These are phyloP conservation scores for Cicer cuneatum DNA, from an alignment of 306 rosid species.

Conservation along the genomic window DNA sequence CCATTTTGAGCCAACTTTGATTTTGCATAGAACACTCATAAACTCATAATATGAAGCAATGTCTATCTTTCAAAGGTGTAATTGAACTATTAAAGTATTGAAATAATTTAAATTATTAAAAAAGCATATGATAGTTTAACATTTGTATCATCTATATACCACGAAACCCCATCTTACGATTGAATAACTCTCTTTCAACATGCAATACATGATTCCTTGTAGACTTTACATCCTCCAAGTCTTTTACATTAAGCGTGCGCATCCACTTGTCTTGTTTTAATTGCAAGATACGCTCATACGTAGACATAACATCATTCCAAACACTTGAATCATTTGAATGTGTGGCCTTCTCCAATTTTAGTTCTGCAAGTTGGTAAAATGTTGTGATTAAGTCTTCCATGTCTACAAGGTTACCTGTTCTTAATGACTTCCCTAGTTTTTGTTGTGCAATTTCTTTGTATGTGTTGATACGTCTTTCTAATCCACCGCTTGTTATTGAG, in stretches of 20 bases:
- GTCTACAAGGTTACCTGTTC: conserved; percentile 20
- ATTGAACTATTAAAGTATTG: no score
- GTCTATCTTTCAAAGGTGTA: no score
- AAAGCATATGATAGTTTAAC: no score
- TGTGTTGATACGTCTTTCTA: conserved; percentile 34
- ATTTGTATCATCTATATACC: conserved; percentile 17
- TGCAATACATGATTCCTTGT: not conserved
- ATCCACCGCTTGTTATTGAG: conserved; percentile 1
- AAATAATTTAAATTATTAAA: no score
- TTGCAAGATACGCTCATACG: conserved; percentile 21
- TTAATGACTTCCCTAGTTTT: conserved; percentile 36
- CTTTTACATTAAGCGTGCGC: not conserved
- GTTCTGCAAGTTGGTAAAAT: conserved; percentile 22
- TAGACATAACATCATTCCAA: conserved; percentile 37
- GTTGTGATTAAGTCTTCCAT: conserved; percentile 30
- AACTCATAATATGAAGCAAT: no score
- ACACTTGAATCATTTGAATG: not conserved
- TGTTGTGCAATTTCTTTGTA: conserved; percentile 32
- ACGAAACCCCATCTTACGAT: not conserved
- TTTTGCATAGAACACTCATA: no score
- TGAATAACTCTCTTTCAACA: conserved; percentile 10
- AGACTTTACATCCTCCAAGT: not conserved
- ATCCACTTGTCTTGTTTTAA: conserved; percentile 4
- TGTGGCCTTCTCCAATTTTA: conserved; percentile 46
- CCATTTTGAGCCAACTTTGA: no score